phyloP scores from a whole-genome alignment of 495 filamentous ascomycete genomes.

The Evernia prunastri region DNA sequence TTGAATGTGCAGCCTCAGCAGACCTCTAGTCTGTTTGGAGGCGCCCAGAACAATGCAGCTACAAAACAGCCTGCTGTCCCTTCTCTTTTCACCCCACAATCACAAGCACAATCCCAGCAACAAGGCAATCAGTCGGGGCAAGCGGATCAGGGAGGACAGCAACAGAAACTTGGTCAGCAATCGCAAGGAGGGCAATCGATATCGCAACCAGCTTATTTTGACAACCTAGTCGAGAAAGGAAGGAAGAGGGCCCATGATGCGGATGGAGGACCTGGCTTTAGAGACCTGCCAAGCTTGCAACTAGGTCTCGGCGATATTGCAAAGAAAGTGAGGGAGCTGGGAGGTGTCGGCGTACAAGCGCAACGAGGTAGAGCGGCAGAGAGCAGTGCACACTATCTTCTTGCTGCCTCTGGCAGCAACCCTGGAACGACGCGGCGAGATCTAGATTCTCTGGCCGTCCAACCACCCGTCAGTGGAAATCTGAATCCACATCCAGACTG shows the following conservation, averaged over 20 bases:
- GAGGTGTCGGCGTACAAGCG: conserved; percentile 44
- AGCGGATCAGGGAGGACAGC: conserved; percentile 35
- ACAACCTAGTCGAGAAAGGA: conserved; percentile 75
- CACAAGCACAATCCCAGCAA: conserved; percentile 10
- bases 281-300: conserved; percentile 56
- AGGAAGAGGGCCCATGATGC: conserved; percentile 43
- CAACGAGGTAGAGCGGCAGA: conserved; percentile 42
- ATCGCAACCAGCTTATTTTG: conserved; percentile 67
- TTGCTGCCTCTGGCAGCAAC: conserved; percentile 82
- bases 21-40: conserved; percentile 31
- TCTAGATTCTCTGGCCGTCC: conserved; percentile 54
- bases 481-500: conserved; percentile 41
- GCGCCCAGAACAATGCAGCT: conserved; percentile 31
- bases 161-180: conserved; percentile 30
- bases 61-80: conserved; percentile 18
- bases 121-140: conserved; percentile 22
- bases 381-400: conserved; percentile 77
- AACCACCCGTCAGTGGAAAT: conserved; percentile 37
- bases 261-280: conserved; percentile 38
- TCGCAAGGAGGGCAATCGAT: conserved; percentile 22
- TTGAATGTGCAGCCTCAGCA: conserved; percentile 1
- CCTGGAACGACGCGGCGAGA: conserved; percentile 71
- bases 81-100: conserved; percentile 23
- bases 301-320: conserved; percentile 82
- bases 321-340: conserved; percentile 72